A percentile compares a stretch with the other conserved stretches of the same genome.
Conservation (phyloP, 768 basidiomycete species). For the Pholiota molesta region DNA sequence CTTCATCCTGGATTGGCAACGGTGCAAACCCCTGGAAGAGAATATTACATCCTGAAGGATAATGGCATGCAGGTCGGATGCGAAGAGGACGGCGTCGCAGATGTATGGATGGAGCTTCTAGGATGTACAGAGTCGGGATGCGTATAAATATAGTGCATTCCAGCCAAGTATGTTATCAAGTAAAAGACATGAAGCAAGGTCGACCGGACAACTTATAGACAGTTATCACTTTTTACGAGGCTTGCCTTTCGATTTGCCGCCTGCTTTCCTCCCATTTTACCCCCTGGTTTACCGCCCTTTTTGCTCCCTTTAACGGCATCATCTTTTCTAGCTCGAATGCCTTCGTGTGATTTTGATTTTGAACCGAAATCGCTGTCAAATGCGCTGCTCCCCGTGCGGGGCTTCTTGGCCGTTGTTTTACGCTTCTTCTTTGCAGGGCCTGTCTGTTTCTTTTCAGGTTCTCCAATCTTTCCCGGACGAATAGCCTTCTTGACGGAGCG, state of each 20-base stretch:
- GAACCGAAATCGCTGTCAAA: constrained; percentile 68
- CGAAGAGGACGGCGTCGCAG: constrained; percentile 73
- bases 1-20: constrained; percentile 69
- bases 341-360: constrained; percentile 49
- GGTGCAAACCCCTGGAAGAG: constrained; percentile 69
- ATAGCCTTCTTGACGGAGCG: constrained; percentile 84
- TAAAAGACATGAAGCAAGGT: not conserved
- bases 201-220: not conserved
- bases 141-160: not conserved
- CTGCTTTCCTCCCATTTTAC: constrained; percentile 35
- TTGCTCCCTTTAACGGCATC: constrained; percentile 58
- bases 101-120: constrained; percentile 63
- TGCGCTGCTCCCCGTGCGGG: constrained; percentile 31
- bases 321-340: constrained; percentile 65
- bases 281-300: constrained; percentile 39
- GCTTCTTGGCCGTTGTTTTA: constrained; percentile 36
- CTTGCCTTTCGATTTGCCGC: constrained; percentile 12
- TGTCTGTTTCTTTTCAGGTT: constrained; percentile 37
- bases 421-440: constrained; percentile 34
- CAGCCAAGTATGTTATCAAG: not conserved
- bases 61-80: constrained; percentile 79
- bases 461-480: constrained; percentile 76
- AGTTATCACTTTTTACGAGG: constrained; percentile 9
- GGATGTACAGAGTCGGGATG: constrained; percentile 39
- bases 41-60: constrained; percentile 71